A percentile compares a stretch with the other conserved stretches of the same genome.
phyloP scores from a whole-genome alignment of 345 rosid species.

The Trapa bicornis region DNA sequence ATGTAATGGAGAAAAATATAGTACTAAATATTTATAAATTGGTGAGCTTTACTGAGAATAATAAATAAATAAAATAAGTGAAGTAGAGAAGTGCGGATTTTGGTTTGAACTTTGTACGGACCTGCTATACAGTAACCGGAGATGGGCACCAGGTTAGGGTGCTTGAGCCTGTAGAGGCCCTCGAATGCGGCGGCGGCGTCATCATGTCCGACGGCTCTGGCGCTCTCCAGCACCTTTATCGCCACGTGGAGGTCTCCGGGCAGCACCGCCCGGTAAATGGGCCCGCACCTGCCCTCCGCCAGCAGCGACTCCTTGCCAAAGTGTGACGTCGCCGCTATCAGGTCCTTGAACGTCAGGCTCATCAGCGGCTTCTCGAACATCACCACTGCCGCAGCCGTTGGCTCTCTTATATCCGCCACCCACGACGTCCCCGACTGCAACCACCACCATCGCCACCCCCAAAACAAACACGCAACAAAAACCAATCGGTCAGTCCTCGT shows the following conservation, averaged over 20 bases:
- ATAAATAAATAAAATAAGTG: not conserved
- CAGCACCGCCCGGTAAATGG: conserved; percentile 66
- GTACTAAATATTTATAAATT: not conserved
- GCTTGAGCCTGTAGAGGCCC: conserved; percentile 56
- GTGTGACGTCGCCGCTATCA: conserved; percentile 88
- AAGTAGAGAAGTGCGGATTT: not conserved
- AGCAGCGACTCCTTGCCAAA: conserved; percentile 77
- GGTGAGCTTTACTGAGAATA: not conserved
- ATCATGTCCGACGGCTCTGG: conserved; percentile 35
- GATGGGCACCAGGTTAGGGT: conserved; percentile 72
- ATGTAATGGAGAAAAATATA: too few species aligned
- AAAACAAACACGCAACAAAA: not conserved
- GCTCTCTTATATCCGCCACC: conserved; percentile 88
- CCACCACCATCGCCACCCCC: not conserved
- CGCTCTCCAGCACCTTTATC: conserved; percentile 72
- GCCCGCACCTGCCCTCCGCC: conserved; percentile 74
- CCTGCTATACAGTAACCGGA: conserved; percentile 97
- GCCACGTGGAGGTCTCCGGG: conserved; percentile 88
- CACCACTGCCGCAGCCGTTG: conserved; percentile 66
- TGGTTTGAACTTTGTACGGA: conserved; percentile 5
- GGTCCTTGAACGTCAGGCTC: conserved; percentile 77
- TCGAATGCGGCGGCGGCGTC: conserved; percentile 56
- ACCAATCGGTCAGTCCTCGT: not conserved
- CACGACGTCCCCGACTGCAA: conserved; percentile 59
- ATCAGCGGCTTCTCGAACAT: conserved; percentile 85